Percentiles rank a stretch among this genome's conserved stretches.
Conservation (phyloP, 176 grass and related monocot genomes). For the Melocanna baccifera region DNA sequence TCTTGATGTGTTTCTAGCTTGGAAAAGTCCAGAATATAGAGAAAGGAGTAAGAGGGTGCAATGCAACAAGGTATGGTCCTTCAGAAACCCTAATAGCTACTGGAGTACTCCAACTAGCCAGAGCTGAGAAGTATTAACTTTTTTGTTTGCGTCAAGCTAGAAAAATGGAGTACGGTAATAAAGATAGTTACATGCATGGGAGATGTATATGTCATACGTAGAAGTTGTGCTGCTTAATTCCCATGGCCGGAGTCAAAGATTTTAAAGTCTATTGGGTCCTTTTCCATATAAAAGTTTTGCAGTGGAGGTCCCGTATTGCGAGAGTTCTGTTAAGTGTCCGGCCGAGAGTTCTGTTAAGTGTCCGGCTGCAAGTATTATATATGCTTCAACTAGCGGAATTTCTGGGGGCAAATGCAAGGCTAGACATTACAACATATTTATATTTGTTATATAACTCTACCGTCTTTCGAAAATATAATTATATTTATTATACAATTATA, state of each 20-base stretch:
- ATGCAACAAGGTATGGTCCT: neutral
- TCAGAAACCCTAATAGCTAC: constrained; percentile 7
- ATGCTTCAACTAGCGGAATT: too few species aligned
- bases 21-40: neutral
- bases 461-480: too few species aligned
- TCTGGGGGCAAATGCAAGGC: too few species aligned
- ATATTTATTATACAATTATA: too few species aligned
- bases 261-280: neutral
- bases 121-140: neutral
- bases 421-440: too few species aligned
- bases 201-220: neutral
- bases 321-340: neutral
- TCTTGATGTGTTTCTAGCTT: neutral
- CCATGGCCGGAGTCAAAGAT: neutral
- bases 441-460: too few species aligned
- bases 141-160: neutral
- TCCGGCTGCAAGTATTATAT: neutral
- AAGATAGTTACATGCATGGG: neutral
- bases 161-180: neutral
- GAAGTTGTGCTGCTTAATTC: neutral
- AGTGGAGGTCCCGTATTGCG: neutral
- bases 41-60: neutral
- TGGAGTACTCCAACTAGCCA: neutral
- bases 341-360: neutral
- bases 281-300: neutral